A percentile compares a stretch with the other conserved stretches of the same genome.
Evolutionary conservation across 257 asterid genomes (phyloP).

Genomic region (Ilex aquifolium): DNA sequence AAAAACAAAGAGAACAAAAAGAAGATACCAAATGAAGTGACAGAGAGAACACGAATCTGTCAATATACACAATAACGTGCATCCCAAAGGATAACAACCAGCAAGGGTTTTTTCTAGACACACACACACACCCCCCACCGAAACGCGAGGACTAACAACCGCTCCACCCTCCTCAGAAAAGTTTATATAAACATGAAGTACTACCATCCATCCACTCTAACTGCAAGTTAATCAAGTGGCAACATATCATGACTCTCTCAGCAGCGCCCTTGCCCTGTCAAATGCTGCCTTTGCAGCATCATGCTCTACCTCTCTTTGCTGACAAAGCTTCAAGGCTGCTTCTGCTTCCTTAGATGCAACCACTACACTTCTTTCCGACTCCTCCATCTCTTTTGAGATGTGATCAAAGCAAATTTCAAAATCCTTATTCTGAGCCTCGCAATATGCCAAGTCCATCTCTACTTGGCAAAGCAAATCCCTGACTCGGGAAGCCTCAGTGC

Average conservation of each 20-base stretch:
- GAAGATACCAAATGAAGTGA: no score
- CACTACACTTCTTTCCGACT: slow-evolving; percentile 17
- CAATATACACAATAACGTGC: no score
- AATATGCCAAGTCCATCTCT: slow-evolving; percentile 26
- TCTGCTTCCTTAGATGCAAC: slow-evolving; percentile 25
- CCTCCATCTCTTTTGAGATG: slow-evolving; percentile 19
- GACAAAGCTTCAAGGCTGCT: slow-evolving; percentile 18
- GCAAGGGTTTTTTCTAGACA: no score
- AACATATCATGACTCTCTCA: slow-evolving; percentile 18
- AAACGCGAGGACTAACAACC: no score
- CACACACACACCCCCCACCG: no score
- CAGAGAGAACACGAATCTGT: no score
- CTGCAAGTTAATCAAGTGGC: no score
- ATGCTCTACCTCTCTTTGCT: slow-evolving; percentile 24
- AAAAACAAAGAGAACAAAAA: no score
- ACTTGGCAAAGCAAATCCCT: slow-evolving; percentile 28
- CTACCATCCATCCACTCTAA: no score
- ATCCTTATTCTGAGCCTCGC: slow-evolving; percentile 20
- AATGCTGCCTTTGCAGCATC: slow-evolving; percentile 41
- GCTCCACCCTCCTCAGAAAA: no score
- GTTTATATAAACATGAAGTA: no score
- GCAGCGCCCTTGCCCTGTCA: slow-evolving; percentile 28
- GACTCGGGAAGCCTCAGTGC: slow-evolving; percentile 20
- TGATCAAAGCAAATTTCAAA: slow-evolving; percentile 18
- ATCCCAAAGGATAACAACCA: no score